phyloP scores from a whole-genome alignment of 495 filamentous ascomycete species.

The Daldinia childiae region DNA sequence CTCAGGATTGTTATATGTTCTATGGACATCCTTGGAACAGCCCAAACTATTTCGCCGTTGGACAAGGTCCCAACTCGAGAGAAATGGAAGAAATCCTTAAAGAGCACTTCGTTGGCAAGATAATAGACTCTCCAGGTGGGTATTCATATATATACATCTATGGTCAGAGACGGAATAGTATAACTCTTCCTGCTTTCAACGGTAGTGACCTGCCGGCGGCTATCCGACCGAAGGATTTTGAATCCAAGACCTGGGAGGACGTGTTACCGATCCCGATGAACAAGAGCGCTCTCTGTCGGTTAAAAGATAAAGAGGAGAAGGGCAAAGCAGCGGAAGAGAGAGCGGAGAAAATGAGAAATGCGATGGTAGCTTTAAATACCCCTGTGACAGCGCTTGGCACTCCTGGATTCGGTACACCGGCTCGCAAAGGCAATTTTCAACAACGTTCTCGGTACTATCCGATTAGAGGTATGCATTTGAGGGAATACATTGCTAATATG shows the following conservation, averaged over 20 bases:
- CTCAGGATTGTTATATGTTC: not conserved
- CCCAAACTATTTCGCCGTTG: constrained; percentile 39
- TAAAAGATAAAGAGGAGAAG: not conserved
- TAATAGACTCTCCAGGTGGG: constrained; percentile 11
- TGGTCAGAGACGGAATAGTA: not conserved
- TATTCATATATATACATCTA: constrained; percentile 1
- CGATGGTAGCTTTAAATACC: not conserved
- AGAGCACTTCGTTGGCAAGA: constrained; percentile 21
- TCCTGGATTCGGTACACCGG: not conserved
- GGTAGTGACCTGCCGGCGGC: constrained; percentile 18
- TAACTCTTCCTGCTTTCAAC: constrained; percentile 36
- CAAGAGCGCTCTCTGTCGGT: constrained; percentile 9
- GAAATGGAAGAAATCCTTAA: constrained; percentile 27
- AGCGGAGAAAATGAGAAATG: not conserved
- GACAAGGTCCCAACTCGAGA: not conserved
- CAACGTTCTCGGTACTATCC: not conserved
- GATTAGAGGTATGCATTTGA: not conserved
- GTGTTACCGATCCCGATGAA: constrained; percentile 31
- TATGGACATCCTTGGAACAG: constrained; percentile 38
- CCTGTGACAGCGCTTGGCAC: not conserved
- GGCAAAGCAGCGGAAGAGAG: not conserved
- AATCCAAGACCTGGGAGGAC: constrained; percentile 19
- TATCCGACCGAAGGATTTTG: constrained; percentile 16
- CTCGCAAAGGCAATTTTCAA: no score
- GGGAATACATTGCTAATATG: not conserved